A percentile compares a stretch with the other conserved stretches of the same genome.
Conservation (phyloP, 768 basidiomycete genomes). For the Nevesoporus exiguus region DNA sequence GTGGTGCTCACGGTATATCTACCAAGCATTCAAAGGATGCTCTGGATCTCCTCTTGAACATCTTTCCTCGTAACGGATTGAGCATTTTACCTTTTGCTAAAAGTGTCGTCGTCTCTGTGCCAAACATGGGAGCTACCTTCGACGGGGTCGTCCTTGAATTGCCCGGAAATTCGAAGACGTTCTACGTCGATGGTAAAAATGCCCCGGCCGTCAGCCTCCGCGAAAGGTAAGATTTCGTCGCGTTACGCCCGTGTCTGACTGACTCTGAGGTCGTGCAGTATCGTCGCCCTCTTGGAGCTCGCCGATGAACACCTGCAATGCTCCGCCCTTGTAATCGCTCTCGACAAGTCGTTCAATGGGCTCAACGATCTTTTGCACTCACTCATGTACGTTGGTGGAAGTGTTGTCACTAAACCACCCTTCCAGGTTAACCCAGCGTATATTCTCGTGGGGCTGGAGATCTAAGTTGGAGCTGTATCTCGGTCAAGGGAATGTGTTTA, state of each 20-base stretch:
- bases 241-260: conserved; percentile 3
- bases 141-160: conserved; percentile 77
- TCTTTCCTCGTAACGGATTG: conserved; percentile 74
- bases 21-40: conserved; percentile 56
- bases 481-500: conserved; percentile 30
- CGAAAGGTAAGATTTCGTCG: conserved; percentile 58
- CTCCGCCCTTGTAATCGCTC: conserved; percentile 71
- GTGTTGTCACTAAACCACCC: conserved; percentile 76
- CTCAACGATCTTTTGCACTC: conserved; percentile 79
- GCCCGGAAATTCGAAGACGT: conserved; percentile 65
- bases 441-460: conserved; percentile 83
- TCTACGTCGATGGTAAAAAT: conserved; percentile 84
- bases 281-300: conserved; percentile 83
- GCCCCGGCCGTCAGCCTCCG: conserved; percentile 75
- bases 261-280: conserved; percentile 40
- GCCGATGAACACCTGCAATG: conserved; percentile 83
- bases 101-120: conserved; percentile 69
- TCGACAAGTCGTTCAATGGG: conserved; percentile 69
- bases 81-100: conserved; percentile 68
- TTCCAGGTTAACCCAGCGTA: conserved; percentile 74
- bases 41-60: conserved; percentile 70
- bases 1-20: conserved; percentile 38
- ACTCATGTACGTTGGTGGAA: conserved; percentile 89
- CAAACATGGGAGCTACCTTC: conserved; percentile 65
- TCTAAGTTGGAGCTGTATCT: conserved; percentile 37